phyloP scores from a whole-genome alignment of 1,284 basidiomycete species.

The Tranzscheliella williamsii region DNA sequence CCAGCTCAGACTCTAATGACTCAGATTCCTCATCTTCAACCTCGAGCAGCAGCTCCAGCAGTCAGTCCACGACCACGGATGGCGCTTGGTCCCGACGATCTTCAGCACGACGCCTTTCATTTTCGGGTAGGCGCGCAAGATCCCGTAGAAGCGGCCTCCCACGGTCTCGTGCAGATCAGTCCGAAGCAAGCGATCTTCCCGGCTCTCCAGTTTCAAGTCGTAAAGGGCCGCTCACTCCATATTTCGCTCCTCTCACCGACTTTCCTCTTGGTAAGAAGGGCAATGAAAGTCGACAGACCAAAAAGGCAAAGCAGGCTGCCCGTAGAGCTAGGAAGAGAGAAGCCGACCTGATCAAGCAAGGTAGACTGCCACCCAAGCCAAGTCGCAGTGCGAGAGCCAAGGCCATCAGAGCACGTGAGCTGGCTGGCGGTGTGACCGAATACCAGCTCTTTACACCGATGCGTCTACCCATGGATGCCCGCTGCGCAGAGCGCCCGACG shows the following conservation, averaged over 20 bases:
- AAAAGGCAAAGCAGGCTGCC: slow-evolving; percentile 28
- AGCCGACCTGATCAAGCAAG: slow-evolving; percentile 31
- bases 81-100: slow-evolving; percentile 24
- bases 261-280: slow-evolving; percentile 30
- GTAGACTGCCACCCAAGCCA: slow-evolving; percentile 41
- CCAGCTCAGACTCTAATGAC: slow-evolving; percentile 23
- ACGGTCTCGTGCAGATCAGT: slow-evolving; percentile 26
- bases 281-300: slow-evolving; percentile 18
- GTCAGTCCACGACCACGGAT: slow-evolving; percentile 13
- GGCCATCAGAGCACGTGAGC: slow-evolving; percentile 47
- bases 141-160: slow-evolving; percentile 12
- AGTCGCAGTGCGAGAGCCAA: slow-evolving; percentile 55
- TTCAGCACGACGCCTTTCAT: slow-evolving; percentile 24
- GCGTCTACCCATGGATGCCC: slow-evolving; percentile 37
- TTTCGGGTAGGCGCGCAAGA: slow-evolving; percentile 10
- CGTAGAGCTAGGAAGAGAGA: slow-evolving; percentile 37
- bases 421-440: slow-evolving; percentile 57
- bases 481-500: slow-evolving; percentile 17
- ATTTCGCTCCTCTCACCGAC: slow-evolving; percentile 32
- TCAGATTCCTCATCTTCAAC: slow-evolving; percentile 22
- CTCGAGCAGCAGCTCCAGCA: slow-evolving; percentile 6
- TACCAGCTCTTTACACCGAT: slow-evolving; percentile 56
- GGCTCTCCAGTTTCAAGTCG: slow-evolving; percentile 27
- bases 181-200: slow-evolving; percentile 23
- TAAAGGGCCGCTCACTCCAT: slow-evolving; percentile 30